Percentiles rank a stretch among this genome's conserved stretches.
phyloP scores from a whole-genome alignment of 2,329 filamentous ascomycete genomes.

The Aspergillus amoenus region DNA sequence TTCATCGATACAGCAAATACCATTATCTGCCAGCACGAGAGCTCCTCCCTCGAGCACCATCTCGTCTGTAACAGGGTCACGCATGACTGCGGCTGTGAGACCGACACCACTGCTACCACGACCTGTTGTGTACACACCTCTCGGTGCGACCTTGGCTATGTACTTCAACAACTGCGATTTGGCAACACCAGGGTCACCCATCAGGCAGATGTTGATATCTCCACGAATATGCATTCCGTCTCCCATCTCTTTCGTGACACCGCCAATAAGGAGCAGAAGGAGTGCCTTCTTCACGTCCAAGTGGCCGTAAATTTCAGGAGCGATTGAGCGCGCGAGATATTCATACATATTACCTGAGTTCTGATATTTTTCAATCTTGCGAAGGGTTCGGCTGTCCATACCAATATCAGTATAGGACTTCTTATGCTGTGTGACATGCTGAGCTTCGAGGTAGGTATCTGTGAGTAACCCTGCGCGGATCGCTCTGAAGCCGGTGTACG shows the following conservation, averaged over 20 bases:
- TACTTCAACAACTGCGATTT: slow-evolving; percentile 98
- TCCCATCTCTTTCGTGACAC: slow-evolving; percentile 93
- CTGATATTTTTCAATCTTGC: slow-evolving; percentile 81
- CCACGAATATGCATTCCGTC: slow-evolving; percentile 99
- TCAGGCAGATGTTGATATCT: slow-evolving; percentile 97
- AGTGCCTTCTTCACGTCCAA: slow-evolving; percentile 97
- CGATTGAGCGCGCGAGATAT: slow-evolving; percentile 91
- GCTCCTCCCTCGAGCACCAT: slow-evolving; percentile 79
- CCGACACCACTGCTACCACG: slow-evolving; percentile 79
- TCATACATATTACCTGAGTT: slow-evolving; percentile 92
- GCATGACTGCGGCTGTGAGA: slow-evolving; percentile 77
- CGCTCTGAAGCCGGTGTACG: slow-evolving; percentile 98
- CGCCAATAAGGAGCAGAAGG: slow-evolving; percentile 90
- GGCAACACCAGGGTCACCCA: slow-evolving; percentile 99
- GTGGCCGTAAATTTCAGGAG: slow-evolving; percentile 95
- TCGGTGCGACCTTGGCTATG: slow-evolving; percentile 95
- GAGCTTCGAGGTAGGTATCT: slow-evolving; percentile 94
- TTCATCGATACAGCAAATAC: slow-evolving; percentile 81
- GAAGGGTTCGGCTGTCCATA: slow-evolving; percentile 75
- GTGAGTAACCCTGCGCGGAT: slow-evolving; percentile 95
- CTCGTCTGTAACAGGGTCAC: slow-evolving; percentile 76
- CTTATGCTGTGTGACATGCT: slow-evolving; percentile 93
- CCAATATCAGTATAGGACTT: slow-evolving; percentile 94
- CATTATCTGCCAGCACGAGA: slow-evolving; percentile 75
- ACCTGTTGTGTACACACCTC: slow-evolving; percentile 81